These are phyloP conservation scores for Afroboletus lepidellus DNA, from an alignment of 1,284 basidiomycete species.

Conservation along the genomic window DNA sequence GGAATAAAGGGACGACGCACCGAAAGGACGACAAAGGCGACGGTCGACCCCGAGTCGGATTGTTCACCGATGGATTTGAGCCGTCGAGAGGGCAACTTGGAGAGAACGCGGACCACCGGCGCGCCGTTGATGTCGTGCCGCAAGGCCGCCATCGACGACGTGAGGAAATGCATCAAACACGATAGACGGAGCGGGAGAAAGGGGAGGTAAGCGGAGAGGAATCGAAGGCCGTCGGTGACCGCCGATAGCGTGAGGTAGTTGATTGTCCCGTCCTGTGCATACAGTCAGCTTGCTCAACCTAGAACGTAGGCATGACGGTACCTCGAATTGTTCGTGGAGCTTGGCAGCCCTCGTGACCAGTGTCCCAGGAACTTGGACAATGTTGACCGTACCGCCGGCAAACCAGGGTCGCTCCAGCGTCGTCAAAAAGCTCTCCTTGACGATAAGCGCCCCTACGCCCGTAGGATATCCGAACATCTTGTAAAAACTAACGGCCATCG, in stretches of 20 bases:
- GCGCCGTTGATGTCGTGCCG: slow-evolving; percentile 56
- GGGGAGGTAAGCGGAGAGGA: slow-evolving; percentile 72
- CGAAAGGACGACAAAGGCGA: slow-evolving; percentile 62
- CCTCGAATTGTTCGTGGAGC: slow-evolving; percentile 74
- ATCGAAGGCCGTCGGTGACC: slow-evolving; percentile 70
- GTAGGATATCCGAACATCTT: slow-evolving; percentile 90
- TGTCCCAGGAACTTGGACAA: slow-evolving; percentile 75
- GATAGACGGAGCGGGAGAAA: slow-evolving; percentile 73
- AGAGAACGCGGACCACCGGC: slow-evolving; percentile 66
- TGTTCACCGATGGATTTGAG: slow-evolving; percentile 60
- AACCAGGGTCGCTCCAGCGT: slow-evolving; percentile 76
- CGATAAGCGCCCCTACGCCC: slow-evolving; percentile 76
- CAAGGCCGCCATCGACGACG: slow-evolving; percentile 50
- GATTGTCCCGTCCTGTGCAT: slow-evolving; percentile 71
- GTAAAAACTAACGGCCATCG: slow-evolving; percentile 82
- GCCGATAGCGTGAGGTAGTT: slow-evolving; percentile 76
- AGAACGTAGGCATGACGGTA: slow-evolving; percentile 32
- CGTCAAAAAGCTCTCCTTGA: slow-evolving; percentile 64
- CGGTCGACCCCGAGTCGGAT: slow-evolving; percentile 62
- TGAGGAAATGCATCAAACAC: slow-evolving; percentile 58
- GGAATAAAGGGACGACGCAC: slow-evolving; percentile 38
- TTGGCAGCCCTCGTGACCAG: slow-evolving; percentile 61
- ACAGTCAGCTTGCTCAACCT: slow-evolving; percentile 10
- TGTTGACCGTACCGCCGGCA: slow-evolving; percentile 76
- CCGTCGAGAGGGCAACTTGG: slow-evolving; percentile 52